A percentile compares a stretch with the other conserved stretches of the same genome.
These are phyloP conservation scores for Kalmanozyma brasiliensis DNA, from an alignment of 1,284 basidiomycete species.

Conservation along the genomic window DNA sequence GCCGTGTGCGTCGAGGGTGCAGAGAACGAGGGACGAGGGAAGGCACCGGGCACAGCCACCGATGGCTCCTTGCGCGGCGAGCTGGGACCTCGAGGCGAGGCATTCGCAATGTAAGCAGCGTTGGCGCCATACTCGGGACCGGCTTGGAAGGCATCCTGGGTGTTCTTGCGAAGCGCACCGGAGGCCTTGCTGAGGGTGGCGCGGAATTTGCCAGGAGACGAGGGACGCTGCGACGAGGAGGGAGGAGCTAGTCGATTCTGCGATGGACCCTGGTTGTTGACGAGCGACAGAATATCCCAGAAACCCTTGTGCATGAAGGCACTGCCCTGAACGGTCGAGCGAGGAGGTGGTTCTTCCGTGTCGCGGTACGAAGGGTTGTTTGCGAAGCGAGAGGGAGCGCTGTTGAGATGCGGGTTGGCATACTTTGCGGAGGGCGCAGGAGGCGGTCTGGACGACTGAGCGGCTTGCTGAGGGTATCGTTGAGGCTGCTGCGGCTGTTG, in stretches of 20 bases:
- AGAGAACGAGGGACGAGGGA: constrained; percentile 30
- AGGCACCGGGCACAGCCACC: constrained; percentile 33
- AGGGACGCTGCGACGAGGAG: constrained; percentile 25
- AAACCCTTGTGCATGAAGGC: constrained; percentile 66
- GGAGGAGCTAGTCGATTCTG: constrained; percentile 34
- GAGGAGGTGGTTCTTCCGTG: constrained; percentile 26
- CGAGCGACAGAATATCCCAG: constrained; percentile 62
- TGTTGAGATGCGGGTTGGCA: constrained; percentile 40
- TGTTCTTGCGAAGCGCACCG: constrained; percentile 44
- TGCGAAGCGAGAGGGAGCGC: constrained; percentile 44
- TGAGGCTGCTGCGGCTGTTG: constrained; percentile 25
- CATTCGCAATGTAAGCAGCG: constrained; percentile 5
- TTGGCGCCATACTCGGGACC: constrained; percentile 40
- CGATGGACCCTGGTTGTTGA: constrained; percentile 45
- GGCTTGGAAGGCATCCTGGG: constrained; percentile 35
- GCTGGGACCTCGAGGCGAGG: constrained; percentile 17
- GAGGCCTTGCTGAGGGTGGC: constrained; percentile 56
- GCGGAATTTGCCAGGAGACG: constrained; percentile 44
- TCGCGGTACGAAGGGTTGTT: constrained; percentile 22
- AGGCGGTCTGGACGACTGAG: constrained; percentile 25
- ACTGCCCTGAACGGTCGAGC: constrained; percentile 49
- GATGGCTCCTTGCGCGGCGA: constrained; percentile 24
- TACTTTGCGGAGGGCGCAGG: constrained; percentile 41
- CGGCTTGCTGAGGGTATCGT: constrained; percentile 12
- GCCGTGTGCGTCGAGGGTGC: constrained; percentile 34